Evolutionary conservation across 176 grass and related monocot species (phyloP), one percentile per base, ranked within the genome.

Genomic region (Cenchrus purpureus): DNA sequence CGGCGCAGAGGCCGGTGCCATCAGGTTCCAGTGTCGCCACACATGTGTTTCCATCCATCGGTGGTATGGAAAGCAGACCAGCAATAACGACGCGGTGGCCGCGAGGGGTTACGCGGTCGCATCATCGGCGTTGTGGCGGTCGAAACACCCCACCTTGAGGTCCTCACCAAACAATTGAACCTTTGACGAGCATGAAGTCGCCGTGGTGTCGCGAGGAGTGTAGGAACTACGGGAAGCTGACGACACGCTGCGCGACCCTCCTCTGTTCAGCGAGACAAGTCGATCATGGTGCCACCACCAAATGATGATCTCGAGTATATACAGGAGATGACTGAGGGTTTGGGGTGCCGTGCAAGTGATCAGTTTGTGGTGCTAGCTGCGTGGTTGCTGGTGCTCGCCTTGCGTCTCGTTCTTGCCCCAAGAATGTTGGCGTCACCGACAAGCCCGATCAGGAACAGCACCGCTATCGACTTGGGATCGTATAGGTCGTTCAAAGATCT

Each of bases 401-500:
- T 87, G 85, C 4, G 76, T 34, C 61, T 98, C 77, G 4, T 84
- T 88, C 88, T 95, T 92, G 65, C 86, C 71, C 68, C n/a, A n/a
- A 99, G 25, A 99, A 44, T 46, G 93, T 88, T 37, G 97, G 97
- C 32, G 84, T 94, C 40, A 99, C 86, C 3, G 97, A 99, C 65
- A 57, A 96, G 82, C 34, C 97, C 97, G 9, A 99, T 99, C 34
- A 96, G 84, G 83, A 99, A 99, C 44, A 99, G 71, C 22, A 92
- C 82, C 1, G 93, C 93, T 40, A 99, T 89, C 43, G 90, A 90
- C 78, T 94, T 90, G 19, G 89, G 85, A 78, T 99, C 93, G 20
- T 99, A 99, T 52, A 99, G 88, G 69, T 99, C 97, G 16, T 88
- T 92, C 65, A 99, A 32, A 3, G 97, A 99, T 82, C 81, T 90